Percentiles rank a stretch among this genome's conserved stretches.
Evolutionary conservation across 805 yeast species (phyloP).

Genomic region (Nakazawaea wyomingensis): DNA sequence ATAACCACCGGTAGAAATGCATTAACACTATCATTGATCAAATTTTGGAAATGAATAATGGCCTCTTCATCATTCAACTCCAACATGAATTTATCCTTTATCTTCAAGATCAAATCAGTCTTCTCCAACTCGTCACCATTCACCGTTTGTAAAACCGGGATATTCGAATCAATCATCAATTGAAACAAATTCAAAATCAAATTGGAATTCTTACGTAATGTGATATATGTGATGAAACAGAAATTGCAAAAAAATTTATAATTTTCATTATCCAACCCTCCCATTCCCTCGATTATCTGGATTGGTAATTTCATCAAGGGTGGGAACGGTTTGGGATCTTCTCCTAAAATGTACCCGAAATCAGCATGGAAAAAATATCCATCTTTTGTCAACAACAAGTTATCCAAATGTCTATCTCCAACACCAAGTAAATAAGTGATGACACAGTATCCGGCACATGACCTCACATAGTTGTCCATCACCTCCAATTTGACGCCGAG

Average conservation of each 20-base stretch:
- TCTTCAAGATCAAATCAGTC: conserved; percentile 80
- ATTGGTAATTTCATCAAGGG: conserved; percentile 97
- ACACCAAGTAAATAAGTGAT: conserved; percentile 92
- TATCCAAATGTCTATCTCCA: conserved; percentile 96
- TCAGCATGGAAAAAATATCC: conserved; percentile 96
- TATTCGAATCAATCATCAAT: conserved; percentile 88
- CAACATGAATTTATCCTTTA: conserved; percentile 88
- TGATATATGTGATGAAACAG: conserved; percentile 91
- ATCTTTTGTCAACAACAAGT: conserved; percentile 69
- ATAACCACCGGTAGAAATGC: conserved; percentile 94
- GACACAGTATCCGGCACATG: conserved; percentile 98
- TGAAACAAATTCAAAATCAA: conserved; percentile 87
- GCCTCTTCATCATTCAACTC: conserved; percentile 97
- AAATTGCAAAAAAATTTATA: conserved; percentile 84
- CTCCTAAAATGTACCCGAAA: conserved; percentile 92
- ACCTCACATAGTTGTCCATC: conserved; percentile 91
- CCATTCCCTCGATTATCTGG: conserved; percentile 96
- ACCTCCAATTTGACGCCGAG: conserved; percentile 54
- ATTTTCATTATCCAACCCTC: conserved; percentile 83
- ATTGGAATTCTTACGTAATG: conserved; percentile 83
- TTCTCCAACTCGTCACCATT: conserved; percentile 54
- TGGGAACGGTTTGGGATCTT: conserved; percentile 98
- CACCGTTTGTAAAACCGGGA: conserved; percentile 70
- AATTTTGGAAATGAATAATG: conserved; percentile 85
- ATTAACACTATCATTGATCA: conserved; percentile 90